Percentiles rank a stretch among this genome's conserved stretches.
These are phyloP conservation scores for Pseudotsuga menziesii DNA, from an alignment of 75 land plant genomes.

Conservation along the genomic window DNA sequence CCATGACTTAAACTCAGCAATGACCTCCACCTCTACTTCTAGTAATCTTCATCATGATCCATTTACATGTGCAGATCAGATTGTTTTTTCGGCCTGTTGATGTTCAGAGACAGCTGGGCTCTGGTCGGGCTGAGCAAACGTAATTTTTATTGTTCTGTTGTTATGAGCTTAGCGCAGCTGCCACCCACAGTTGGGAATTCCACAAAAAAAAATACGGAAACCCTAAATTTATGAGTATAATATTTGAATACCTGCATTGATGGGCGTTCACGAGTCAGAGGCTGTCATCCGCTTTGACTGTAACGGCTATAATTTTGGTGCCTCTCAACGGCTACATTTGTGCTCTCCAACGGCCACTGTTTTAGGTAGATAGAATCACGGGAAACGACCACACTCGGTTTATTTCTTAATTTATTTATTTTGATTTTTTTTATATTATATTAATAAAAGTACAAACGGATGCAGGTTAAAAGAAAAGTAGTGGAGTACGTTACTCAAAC, in stretches of 20 bases:
- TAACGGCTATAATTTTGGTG: constrained; percentile 5
- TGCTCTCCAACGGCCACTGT: background rate
- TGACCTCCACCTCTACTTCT: background rate
- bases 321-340: constrained; percentile 1
- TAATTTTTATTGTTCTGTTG: background rate
- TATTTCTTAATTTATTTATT: too few relatives aligned
- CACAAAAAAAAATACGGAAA: too few relatives aligned
- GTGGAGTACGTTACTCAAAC: too few relatives aligned
- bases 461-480: too few relatives aligned
- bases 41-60: background rate
- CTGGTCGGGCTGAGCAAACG: background rate
- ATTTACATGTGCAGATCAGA: background rate
- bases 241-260: too few relatives aligned
- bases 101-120: constrained; percentile 9
- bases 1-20: background rate
- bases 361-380: background rate
- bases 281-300: background rate
- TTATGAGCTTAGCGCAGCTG: too few relatives aligned
- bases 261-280: background rate
- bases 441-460: too few relatives aligned
- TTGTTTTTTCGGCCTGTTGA: too few relatives aligned
- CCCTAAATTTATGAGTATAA: too few relatives aligned
- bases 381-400: background rate
- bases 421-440: too few relatives aligned
- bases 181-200: too few relatives aligned